A percentile compares a stretch with the other conserved stretches of the same genome.
These are phyloP conservation scores for Xylaria polymorpha DNA, from an alignment of 2,329 filamentous ascomycete genomes.

Conservation along the genomic window DNA sequence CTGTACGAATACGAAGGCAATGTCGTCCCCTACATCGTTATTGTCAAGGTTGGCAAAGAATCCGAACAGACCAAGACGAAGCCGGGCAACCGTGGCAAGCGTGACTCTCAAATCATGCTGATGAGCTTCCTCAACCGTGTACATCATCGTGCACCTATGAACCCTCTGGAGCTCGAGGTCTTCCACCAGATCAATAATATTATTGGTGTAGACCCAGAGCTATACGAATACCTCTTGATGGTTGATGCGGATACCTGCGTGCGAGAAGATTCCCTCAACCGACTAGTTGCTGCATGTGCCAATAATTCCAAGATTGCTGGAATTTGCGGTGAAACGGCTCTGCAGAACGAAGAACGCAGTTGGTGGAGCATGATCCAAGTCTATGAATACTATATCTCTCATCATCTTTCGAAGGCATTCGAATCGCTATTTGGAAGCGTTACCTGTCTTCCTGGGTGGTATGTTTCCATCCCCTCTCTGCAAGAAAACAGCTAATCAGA, in stretches of 20 bases:
- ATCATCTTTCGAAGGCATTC: slow-evolving; percentile 96
- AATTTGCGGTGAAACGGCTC: slow-evolving; percentile 95
- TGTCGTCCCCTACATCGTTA: slow-evolving; percentile 93
- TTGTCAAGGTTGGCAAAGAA: slow-evolving; percentile 97
- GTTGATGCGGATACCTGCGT: slow-evolving; percentile 98
- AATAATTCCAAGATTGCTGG: slow-evolving; percentile 96
- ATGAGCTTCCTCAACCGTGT: slow-evolving; percentile 99
- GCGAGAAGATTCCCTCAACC: slow-evolving; percentile 89
- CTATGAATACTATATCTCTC: slow-evolving; percentile 99
- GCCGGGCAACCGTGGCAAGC: slow-evolving; percentile 97
- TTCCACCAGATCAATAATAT: slow-evolving; percentile 99
- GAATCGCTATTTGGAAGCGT: slow-evolving; percentile 98
- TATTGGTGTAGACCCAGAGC: slow-evolving; percentile 95
- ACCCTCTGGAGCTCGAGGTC: slow-evolving; percentile 94
- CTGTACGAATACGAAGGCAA: slow-evolving; percentile 98
- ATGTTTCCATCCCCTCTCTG: slow-evolving; percentile 57
- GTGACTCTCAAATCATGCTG: slow-evolving; percentile 94
- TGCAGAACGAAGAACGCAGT: slow-evolving; percentile 93
- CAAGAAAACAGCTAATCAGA: slow-evolving; percentile 50
- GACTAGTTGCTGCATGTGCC: slow-evolving; percentile 89
- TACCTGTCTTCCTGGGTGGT: slow-evolving; percentile 99
- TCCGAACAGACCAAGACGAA: slow-evolving; percentile 91
- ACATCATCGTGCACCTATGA: slow-evolving; percentile 94
- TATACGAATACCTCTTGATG: slow-evolving; percentile 98
- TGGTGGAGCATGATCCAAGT: slow-evolving; percentile 99